A percentile compares a stretch with the other conserved stretches of the same genome.
Evolutionary conservation across 2,329 filamentous ascomycete species (phyloP).

Genomic region (Paracoccidioides brasiliensis): DNA sequence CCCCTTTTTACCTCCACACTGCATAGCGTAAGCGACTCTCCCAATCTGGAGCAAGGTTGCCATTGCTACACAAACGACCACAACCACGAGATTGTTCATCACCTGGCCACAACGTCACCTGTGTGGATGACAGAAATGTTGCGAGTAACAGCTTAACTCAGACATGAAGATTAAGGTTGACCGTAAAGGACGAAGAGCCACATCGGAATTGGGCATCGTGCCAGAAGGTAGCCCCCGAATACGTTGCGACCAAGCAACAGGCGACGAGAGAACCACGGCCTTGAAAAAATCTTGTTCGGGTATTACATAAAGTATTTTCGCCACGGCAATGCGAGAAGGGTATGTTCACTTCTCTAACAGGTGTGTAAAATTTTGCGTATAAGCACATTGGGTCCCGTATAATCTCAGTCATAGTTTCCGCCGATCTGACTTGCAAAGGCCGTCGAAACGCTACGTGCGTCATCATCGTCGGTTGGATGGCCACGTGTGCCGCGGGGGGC

Average conservation of each 20-base stretch:
- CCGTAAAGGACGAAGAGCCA: neutral
- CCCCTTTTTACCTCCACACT: neutral
- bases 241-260: neutral
- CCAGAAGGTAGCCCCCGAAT: neutral
- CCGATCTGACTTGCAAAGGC: conserved; percentile 94
- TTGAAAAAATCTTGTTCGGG: neutral
- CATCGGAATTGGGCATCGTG: neutral
- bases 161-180: neutral
- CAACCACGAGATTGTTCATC: neutral
- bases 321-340: neutral
- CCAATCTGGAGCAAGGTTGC: neutral
- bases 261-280: neutral
- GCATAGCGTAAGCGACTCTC: neutral
- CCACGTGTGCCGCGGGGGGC: conserved; percentile 33
- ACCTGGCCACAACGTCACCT: neutral
- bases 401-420: conserved; percentile 45
- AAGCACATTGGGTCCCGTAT: neutral
- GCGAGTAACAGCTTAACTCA: neutral
- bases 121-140: neutral
- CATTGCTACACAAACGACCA: neutral
- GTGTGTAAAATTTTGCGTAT: conserved; percentile 2
- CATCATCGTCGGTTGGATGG: conserved; percentile 56
- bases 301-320: neutral
- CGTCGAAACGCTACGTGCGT: conserved; percentile 90
- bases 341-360: neutral